Conservation (phyloP, 2,329 filamentous ascomycete genomes). For the Fusarium torulosum region DNA sequence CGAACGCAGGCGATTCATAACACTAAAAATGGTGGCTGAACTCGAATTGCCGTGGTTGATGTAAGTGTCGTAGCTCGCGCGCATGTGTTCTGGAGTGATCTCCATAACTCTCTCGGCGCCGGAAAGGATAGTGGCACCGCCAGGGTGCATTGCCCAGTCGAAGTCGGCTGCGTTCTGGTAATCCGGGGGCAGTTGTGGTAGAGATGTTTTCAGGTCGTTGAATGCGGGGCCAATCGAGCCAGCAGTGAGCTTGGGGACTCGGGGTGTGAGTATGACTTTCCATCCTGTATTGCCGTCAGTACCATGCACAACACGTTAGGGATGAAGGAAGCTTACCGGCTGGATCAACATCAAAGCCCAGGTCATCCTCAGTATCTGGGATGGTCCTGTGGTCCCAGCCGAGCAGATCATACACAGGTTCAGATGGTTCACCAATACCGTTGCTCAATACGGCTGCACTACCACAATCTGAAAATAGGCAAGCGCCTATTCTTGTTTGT, state of each 20-base stretch:
- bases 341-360: conserved; percentile 75
- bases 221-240: conserved; percentile 67
- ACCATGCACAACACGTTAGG: background rate
- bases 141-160: conserved; percentile 81
- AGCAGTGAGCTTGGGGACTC: conserved; percentile 69
- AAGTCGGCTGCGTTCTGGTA: conserved; percentile 68
- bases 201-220: conserved; percentile 63
- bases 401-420: conserved; percentile 69
- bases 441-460: conserved; percentile 75
- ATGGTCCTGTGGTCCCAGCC: conserved; percentile 75
- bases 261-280: conserved; percentile 74
- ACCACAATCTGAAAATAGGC: conserved; percentile 78
- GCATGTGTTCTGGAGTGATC: conserved; percentile 72
- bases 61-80: conserved; percentile 78
- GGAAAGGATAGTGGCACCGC: conserved; percentile 74
- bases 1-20: conserved; percentile 70
- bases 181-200: conserved; percentile 59
- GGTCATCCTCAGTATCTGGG: conserved; percentile 70
- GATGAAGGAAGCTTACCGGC: conserved; percentile 58
- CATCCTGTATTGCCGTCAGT: conserved; percentile 59
- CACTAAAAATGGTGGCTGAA: conserved; percentile 76
- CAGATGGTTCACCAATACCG: conserved; percentile 62
- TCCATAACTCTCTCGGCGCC: conserved; percentile 70
- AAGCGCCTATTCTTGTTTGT: conserved; percentile 73
- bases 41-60: conserved; percentile 76